Evolutionary conservation across 805 yeast genomes (phyloP), one percentile per base, ranked within the genome.

Genomic region (Metschnikowia anglica): DNA sequence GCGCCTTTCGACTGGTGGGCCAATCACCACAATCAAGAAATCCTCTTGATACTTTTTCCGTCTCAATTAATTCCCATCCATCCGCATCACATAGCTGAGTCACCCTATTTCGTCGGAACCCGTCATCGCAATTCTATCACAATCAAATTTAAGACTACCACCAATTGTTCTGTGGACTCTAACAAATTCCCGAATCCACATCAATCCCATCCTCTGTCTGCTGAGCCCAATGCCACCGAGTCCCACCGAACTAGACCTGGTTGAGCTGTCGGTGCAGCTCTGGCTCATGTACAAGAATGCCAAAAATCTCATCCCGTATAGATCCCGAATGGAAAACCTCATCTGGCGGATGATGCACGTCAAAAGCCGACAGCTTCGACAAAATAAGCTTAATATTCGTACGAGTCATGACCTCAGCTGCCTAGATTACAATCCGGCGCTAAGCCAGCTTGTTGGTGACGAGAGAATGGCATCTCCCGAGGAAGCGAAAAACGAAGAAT

Each of bases 271-370:
- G 35, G 67, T 61, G 36, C 58, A 50, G 45, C 59, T 88, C 17
- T 89, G 96, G 96, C 80, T 80, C 56, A 77, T 89, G 83, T 89
- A 89, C 63, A 72, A 83, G 39, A 77, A 76, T 50, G 95, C 95
- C 12, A 80, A 79, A 51, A 81, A 86, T 9, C 73, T 83, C 10
- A 65, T 89, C 30, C 95, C 96, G 1, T 81, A 86, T 60, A 76
- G 77, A 42, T 75, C 79, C 20, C 69, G 97, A 38, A 84, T 89
- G 81, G 88, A 85, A 56, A 89, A 89, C 59, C 63, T 88, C 41
- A 81, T 95, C 8, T 88, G 96, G 96, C 68, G 97, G 46, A 75
- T 88, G 79, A 83, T 88, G 90, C 78, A 74, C 33, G 68, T 83
- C 51, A 60, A 60, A 39, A 45, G 50, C 41, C 44, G 39, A 37